Evolutionary conservation across 768 basidiomycete species (phyloP).

Genomic region (Tephrocybe sp.): DNA sequence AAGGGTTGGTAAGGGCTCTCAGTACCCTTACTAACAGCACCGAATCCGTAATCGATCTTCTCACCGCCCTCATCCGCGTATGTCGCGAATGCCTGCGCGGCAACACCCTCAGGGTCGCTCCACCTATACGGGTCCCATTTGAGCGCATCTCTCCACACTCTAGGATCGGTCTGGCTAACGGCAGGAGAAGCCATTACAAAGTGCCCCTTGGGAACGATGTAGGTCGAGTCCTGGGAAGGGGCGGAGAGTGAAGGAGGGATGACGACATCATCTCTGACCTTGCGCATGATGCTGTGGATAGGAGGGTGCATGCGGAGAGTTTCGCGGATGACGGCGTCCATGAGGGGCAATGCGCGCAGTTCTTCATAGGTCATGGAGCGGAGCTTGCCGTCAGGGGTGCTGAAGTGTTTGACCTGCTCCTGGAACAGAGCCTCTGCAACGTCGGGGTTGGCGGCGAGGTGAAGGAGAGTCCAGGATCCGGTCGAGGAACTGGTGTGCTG

Average conservation of each 20-base stretch:
- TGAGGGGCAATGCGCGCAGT: slow-evolving; percentile 75
- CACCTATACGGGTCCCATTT: slow-evolving; percentile 84
- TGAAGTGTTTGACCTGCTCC: slow-evolving; percentile 86
- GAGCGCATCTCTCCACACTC: slow-evolving; percentile 71
- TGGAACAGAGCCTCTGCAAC: slow-evolving; percentile 83
- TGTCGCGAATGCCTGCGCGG: slow-evolving; percentile 71
- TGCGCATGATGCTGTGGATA: slow-evolving; percentile 94
- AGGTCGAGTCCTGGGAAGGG: slow-evolving; percentile 70
- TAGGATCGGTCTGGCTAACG: slow-evolving; percentile 84
- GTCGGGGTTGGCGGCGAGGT: slow-evolving; percentile 75
- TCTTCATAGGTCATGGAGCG: slow-evolving; percentile 85
- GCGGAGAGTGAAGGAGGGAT: slow-evolving; percentile 81
- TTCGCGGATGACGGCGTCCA: slow-evolving; percentile 91
- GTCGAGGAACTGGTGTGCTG: slow-evolving; percentile 97
- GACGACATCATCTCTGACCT: slow-evolving; percentile 82
- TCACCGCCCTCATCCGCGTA: slow-evolving; percentile 79
- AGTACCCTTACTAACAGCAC: slow-evolving; percentile 93
- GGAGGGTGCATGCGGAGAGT: slow-evolving; percentile 93
- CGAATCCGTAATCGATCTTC: slow-evolving; percentile 96
- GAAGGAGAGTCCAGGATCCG: slow-evolving; percentile 87
- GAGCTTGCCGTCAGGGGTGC: slow-evolving; percentile 77
- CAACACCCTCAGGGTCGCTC: slow-evolving; percentile 82
- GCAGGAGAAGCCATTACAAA: slow-evolving; percentile 88
- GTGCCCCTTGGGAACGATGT: slow-evolving; percentile 88
- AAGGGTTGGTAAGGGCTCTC: slow-evolving; percentile 97